Conservation (phyloP, 2,329 filamentous ascomycete genomes). For the Penicillium sp. region DNA sequence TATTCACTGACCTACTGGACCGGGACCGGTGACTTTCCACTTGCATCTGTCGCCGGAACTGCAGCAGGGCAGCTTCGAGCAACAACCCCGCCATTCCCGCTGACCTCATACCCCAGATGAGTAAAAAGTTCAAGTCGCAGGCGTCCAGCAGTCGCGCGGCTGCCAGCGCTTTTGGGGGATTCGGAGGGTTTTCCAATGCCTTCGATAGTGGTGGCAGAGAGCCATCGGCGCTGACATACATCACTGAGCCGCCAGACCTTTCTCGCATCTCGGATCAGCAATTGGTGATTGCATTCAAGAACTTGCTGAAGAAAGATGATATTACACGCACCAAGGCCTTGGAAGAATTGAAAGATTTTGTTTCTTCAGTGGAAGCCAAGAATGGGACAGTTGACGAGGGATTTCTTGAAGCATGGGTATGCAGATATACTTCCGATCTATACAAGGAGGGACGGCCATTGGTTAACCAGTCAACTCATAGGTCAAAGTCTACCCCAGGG, state of each 20-base stretch:
- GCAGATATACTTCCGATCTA: conserved; percentile 34
- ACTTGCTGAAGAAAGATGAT: conserved; percentile 86
- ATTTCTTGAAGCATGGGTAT: conserved; percentile 85
- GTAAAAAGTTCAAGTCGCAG: conserved; percentile 65
- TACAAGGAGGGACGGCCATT: conserved; percentile 7
- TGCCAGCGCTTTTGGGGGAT: conserved; percentile 51
- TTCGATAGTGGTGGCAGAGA: conserved; percentile 46
- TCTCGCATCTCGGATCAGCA: conserved; percentile 75
- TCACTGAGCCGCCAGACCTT: conserved; percentile 82
- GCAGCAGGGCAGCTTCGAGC: conserved; percentile 13
- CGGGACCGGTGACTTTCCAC: not conserved
- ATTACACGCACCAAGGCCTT: conserved; percentile 89
- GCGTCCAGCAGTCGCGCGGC: conserved; percentile 65
- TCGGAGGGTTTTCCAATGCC: conserved; percentile 42
- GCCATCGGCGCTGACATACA: conserved; percentile 75
- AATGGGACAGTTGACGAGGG: conserved; percentile 72
- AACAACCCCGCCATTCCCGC: conserved; percentile 26
- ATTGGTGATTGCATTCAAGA: conserved; percentile 87
- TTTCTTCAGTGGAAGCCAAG: conserved; percentile 57
- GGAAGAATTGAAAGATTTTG: conserved; percentile 74
- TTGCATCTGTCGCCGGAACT: conserved; percentile 6
- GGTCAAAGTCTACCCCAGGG: conserved; percentile 83
- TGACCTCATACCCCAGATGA: conserved; percentile 46
- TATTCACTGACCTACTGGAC: not conserved
- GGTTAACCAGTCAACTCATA: conserved; percentile 43